Evolutionary conservation across 176 grass and related monocot species (phyloP), one percentile per base, ranked within the genome.

Genomic region (Elaeis guineensis): DNA sequence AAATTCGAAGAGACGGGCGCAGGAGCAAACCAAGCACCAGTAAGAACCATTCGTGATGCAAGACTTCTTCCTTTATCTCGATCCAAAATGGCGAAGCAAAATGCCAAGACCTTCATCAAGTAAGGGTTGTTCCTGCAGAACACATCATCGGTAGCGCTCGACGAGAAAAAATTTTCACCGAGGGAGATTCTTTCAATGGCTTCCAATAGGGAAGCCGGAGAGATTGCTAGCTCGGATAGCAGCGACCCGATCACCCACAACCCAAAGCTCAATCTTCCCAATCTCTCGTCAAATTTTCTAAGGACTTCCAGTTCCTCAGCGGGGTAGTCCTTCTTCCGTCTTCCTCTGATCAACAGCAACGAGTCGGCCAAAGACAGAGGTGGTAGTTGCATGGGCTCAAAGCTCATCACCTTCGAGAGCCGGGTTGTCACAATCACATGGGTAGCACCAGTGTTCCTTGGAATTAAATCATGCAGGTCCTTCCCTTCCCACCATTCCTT

Each of bases 401-500:
- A 81, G 65, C 81, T 98, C 74, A 93, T 91, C 49, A 93, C 87
- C 2, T 81, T 84, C 48, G 81, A 55, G 21, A 98, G 81, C 19
- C 79, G 60, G 4, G 88, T 93, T 6, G 94, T 98, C 29, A 98
- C 8, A 54, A 98, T 77, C 28, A 98, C 77, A 72, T 98, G 82
- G 0, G 84, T 93, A 14, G 94, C 78, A 5, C 94, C 94, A 1
- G 88, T 93, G 54, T 93, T 98, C 68, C 94, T 78, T 16, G 94
- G 84, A 55, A 98, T 93, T 54, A 98, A 83, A 79, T 93, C 94
- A 79, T 98, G 85, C 53, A 98, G 88, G 54, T 98, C 84, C 70
- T 93, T 98, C 14, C 94, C 94, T 71, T 98, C 94, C 94, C 94
- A 98, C 94, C 94, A 98, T 32, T 98, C 94, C 61, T 71, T 89